Evolutionary conservation across 306 rosid genomes (phyloP), one percentile per base, ranked within the genome.

Genomic region (Cucumis melo): DNA sequence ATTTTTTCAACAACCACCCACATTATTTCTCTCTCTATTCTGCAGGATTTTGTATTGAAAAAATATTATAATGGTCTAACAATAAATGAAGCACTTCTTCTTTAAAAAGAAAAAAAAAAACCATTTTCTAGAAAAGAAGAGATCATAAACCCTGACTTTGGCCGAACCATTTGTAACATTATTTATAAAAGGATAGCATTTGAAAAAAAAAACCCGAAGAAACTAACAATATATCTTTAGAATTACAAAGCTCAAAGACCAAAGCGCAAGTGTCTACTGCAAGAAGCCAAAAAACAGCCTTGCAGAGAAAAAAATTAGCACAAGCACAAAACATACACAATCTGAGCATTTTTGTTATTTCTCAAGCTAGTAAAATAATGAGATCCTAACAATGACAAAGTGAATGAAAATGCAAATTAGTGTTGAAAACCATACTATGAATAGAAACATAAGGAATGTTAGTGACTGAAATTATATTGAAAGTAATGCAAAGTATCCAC

Each of bases 21-120:
- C n/a, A n/a, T n/a, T n/a, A n/a, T n/a, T n/a, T n/a, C n/a, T n/a
- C n/a, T n/a, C n/a, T n/a, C n/a, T n/a, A n/a, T n/a, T 90, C 99
- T 94, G 91, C 76, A 59, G 59, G 32, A 64, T 24, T 16, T 16
- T 39, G 44, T 70, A 4, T 4, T 27, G 19, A 6, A 12, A 27
- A n/a, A 32, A 5, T 3, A 9, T 51, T 29, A 50, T 50, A 17
- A 73, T 50, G 76, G 16, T 32, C 42, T 23, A 9, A 32, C 56
- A 71, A 44, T 48, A 48, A 44, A 71, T 5, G 24, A 50, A 19
- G 44, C n/a, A n/a, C 58, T 17, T 9, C 62, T 51, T 0, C 23
- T 9, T 14, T n/a, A n/a, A n/a, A n/a, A n/a, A n/a, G n/a, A n/a
- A 46, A 0, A 17, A 19, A 19, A 2, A 5, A 13, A 71, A 46